Conservation (phyloP, 768 basidiomycete genomes). For the Exidia glandulosa region DNA sequence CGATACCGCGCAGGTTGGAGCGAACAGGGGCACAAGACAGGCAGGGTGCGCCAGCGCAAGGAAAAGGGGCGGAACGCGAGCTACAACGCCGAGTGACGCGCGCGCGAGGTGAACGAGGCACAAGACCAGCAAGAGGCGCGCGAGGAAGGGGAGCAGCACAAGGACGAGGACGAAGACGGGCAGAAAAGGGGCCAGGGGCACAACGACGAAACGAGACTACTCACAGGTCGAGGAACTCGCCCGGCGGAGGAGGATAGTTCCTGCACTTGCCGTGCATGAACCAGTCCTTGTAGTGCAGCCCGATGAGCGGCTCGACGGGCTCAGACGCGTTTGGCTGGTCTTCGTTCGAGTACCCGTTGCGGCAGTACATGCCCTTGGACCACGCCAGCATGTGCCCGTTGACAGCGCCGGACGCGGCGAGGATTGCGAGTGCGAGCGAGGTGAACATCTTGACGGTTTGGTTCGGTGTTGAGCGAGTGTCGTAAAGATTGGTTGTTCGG, state of each 20-base stretch:
- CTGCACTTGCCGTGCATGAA: slow-evolving; percentile 1
- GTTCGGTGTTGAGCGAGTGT: no score
- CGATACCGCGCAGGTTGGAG: no score
- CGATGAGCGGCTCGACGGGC: background rate
- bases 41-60: background rate
- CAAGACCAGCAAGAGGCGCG: background rate
- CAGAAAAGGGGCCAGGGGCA: no score
- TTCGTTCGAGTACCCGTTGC: background rate
- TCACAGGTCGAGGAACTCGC: slow-evolving; percentile 5
- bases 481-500: no score
- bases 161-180: background rate
- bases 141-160: background rate
- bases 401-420: background rate
- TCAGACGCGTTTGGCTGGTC: background rate
- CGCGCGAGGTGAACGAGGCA: background rate
- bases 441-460: no score
- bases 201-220: no score
- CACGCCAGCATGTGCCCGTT: background rate
- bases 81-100: background rate
- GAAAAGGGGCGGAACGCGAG: background rate
- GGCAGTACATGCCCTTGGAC: background rate
- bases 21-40: no score
- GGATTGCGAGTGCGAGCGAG: background rate
- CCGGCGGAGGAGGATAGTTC: slow-evolving; percentile 2
- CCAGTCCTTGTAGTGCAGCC: background rate